Evolutionary conservation across 306 rosid genomes (phyloP).

Genomic region (Castanea mollissima): DNA sequence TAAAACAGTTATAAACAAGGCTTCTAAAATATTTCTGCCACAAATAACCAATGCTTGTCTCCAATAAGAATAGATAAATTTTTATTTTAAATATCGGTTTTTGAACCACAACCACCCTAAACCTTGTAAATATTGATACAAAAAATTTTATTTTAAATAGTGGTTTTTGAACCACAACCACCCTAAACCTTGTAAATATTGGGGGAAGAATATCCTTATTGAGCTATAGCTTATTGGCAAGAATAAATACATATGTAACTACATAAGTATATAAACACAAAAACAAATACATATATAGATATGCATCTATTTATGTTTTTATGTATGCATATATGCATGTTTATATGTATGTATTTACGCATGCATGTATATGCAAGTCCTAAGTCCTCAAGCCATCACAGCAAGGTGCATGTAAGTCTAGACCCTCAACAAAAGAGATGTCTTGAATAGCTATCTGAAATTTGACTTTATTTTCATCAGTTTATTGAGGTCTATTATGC

Average conservation of each 20-base stretch:
- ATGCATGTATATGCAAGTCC: neutral
- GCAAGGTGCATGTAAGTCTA: neutral
- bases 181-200: neutral
- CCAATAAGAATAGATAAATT: neutral
- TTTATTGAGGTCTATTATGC: neutral
- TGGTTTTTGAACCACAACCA: neutral
- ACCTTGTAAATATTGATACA: neutral
- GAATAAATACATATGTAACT: neutral
- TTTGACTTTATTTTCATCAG: constrained; percentile 1
- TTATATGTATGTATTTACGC: neutral
- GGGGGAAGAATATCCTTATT: neutral
- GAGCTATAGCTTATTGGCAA: neutral
- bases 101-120: neutral
- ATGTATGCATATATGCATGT: neutral
- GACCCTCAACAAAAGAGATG: neutral
- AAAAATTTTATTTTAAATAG: neutral
- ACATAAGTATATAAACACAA: no score
- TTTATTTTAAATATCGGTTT: neutral
- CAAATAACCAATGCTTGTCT: neutral
- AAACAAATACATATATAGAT: neutral
- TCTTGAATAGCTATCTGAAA: neutral
- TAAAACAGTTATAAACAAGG: constrained; percentile 2
- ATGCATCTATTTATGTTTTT: neutral
- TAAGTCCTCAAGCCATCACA: neutral
- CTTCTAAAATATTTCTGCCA: neutral